Evolutionary conservation across 306 rosid genomes (phyloP).

Genomic region (Trifolium pratense): DNA sequence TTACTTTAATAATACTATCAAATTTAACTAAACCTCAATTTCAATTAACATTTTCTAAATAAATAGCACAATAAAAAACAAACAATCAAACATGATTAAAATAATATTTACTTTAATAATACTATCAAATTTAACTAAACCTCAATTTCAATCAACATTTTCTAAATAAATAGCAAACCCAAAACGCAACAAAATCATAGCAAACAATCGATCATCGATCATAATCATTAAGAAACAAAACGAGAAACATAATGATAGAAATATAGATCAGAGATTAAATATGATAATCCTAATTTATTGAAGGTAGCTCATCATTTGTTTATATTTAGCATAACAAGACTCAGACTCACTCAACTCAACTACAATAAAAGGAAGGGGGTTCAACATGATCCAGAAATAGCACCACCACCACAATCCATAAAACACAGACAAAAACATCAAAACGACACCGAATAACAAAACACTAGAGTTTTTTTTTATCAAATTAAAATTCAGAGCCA

Average conservation of each 20-base stretch:
- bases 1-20: no score
- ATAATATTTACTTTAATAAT: no score
- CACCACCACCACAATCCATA: slow-evolving; percentile 40
- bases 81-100: no score
- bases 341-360: slow-evolving; percentile 24
- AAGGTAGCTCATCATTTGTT: slow-evolving; percentile 49
- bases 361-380: slow-evolving; percentile 17
- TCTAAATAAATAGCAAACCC: no score
- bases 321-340: slow-evolving; percentile 39
- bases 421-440: neutral
- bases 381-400: slow-evolving; percentile 31
- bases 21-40: no score
- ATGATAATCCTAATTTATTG: slow-evolving; percentile 49
- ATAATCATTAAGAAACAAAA: neutral
- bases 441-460: slow-evolving; percentile 34
- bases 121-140: no score
- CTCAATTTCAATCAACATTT: no score
- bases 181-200: no score
- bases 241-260: neutral
- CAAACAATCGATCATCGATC: neutral
- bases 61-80: no score
- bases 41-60: no score
- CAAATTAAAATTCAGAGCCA: slow-evolving; percentile 38
- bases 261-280: neutral
- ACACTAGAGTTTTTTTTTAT: slow-evolving; percentile 17